These are phyloP conservation scores for Penicillium malachiteum DNA, from an alignment of 495 filamentous ascomycete genomes.

Conservation along the genomic window DNA sequence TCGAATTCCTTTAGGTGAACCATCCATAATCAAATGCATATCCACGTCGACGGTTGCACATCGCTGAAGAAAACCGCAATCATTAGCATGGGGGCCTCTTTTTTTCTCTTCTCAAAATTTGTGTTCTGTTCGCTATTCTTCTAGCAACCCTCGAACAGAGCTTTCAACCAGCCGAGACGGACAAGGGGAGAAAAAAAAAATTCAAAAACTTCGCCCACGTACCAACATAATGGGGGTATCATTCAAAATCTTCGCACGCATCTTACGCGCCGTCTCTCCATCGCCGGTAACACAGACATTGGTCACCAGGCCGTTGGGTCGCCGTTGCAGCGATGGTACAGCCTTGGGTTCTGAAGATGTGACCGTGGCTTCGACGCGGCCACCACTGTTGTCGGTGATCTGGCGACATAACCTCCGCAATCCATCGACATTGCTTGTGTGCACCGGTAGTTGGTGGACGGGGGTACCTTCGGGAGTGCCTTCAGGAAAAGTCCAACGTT, in stretches of 20 bases:
- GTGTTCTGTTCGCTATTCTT: neutral
- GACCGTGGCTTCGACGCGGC: conserved; percentile 74
- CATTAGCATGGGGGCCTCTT: conserved; percentile 26
- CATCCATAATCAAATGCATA: conserved; percentile 78
- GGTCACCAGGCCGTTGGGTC: conserved; percentile 73
- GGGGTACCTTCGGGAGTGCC: conserved; percentile 78
- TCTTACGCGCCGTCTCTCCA: conserved; percentile 77
- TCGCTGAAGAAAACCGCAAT: conserved; percentile 52
- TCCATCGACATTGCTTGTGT: conserved; percentile 76
- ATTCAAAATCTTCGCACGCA: conserved; percentile 79
- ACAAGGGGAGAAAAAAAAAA: conserved; percentile 12
- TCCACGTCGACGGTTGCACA: conserved; percentile 92
- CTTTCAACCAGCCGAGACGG: conserved; percentile 1
- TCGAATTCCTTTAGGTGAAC: conserved; percentile 60
- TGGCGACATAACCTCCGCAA: conserved; percentile 75
- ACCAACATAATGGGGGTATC: conserved; percentile 86
- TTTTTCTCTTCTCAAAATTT: neutral
- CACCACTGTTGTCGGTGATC: conserved; percentile 68
- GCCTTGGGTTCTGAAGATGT: conserved; percentile 79
- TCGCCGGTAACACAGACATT: conserved; percentile 88
- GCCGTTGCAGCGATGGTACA: conserved; percentile 61
- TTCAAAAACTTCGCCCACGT: conserved; percentile 41
- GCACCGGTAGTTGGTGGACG: conserved; percentile 83
- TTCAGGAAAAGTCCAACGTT: conserved; percentile 89
- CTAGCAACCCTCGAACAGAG: too few relatives aligned